phyloP scores from a whole-genome alignment of 2,329 filamentous ascomycete species.

The Plenodomus lindquistii region DNA sequence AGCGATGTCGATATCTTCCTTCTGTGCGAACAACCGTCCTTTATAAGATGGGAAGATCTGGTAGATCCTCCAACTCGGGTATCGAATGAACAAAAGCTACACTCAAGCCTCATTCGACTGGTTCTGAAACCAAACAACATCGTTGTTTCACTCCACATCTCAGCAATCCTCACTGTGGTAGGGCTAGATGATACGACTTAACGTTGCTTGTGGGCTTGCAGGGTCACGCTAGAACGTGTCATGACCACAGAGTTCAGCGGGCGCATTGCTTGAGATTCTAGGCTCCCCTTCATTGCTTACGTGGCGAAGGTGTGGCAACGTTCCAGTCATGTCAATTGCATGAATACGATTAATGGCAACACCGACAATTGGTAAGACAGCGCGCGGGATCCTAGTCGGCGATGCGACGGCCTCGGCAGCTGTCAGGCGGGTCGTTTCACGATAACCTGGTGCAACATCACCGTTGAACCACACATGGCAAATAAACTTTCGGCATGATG shows the following conservation, averaged over 20 bases:
- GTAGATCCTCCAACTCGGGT: no score
- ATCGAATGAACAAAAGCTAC: not conserved
- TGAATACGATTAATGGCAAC: not conserved
- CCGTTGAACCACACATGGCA: not conserved
- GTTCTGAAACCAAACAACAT: not conserved
- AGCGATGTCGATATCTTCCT: not conserved
- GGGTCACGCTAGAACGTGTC: no score
- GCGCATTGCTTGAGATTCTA: not conserved
- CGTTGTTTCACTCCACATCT: not conserved
- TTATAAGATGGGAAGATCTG: no score
- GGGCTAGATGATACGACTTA: not conserved
- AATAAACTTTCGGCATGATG: not conserved
- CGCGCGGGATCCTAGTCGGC: not conserved
- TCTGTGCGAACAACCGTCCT: not conserved
- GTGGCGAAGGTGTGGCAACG: not conserved
- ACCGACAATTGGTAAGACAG: not conserved
- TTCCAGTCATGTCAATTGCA: not conserved
- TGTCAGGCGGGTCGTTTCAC: constrained; percentile 6
- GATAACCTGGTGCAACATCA: constrained; percentile 2
- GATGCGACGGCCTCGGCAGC: constrained; percentile 4
- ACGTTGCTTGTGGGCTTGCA: not conserved
- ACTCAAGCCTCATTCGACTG: not conserved
- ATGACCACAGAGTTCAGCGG: no score
- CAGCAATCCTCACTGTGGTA: not conserved
- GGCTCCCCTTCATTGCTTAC: not conserved